Evolutionary conservation across 768 basidiomycete genomes (phyloP).

Genomic region (Amanita phalloides): DNA sequence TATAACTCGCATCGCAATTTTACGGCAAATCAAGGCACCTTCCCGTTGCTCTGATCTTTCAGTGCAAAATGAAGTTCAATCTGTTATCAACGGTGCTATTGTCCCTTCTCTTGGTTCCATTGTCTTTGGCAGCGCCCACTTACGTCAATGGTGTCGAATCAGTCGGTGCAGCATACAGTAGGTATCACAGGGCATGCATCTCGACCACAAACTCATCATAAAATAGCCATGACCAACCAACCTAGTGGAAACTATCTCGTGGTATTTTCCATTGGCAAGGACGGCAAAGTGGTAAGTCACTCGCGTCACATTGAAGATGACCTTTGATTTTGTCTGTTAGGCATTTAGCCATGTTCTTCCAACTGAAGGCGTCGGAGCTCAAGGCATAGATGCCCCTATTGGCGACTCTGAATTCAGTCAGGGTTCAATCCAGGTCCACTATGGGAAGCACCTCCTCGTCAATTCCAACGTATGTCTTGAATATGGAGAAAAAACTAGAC

Average conservation of each 20-base stretch:
- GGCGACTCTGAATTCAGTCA: slow-evolving; percentile 33
- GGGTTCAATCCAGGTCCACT: slow-evolving; percentile 27
- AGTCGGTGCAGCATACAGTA: slow-evolving; percentile 22
- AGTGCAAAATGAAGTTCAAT: neutral
- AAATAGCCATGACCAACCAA: slow-evolving; percentile 41
- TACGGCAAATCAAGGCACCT: too few species aligned
- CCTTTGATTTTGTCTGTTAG: neutral
- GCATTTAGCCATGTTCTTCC: slow-evolving; percentile 18
- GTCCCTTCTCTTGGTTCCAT: neutral
- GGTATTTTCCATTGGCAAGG: neutral
- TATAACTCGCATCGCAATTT: too few species aligned
- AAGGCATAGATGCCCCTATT: slow-evolving; percentile 18
- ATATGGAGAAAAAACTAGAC: neutral
- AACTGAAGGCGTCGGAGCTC: slow-evolving; percentile 24
- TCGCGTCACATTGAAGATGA: neutral
- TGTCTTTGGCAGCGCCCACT: neutral
- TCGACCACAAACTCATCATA: neutral
- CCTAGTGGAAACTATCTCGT: slow-evolving; percentile 24
- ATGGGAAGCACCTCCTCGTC: slow-evolving; percentile 18
- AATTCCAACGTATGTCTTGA: slow-evolving; percentile 22
- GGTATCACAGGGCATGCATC: neutral
- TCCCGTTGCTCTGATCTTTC: too few species aligned
- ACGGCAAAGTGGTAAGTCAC: slow-evolving; percentile 4
- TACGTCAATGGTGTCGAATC: neutral
- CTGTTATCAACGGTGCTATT: neutral